Base-by-base conservation (phyloP, 192 early-diverging fungal genomes). In the Rhizoclosmatium globosum region DNA sequence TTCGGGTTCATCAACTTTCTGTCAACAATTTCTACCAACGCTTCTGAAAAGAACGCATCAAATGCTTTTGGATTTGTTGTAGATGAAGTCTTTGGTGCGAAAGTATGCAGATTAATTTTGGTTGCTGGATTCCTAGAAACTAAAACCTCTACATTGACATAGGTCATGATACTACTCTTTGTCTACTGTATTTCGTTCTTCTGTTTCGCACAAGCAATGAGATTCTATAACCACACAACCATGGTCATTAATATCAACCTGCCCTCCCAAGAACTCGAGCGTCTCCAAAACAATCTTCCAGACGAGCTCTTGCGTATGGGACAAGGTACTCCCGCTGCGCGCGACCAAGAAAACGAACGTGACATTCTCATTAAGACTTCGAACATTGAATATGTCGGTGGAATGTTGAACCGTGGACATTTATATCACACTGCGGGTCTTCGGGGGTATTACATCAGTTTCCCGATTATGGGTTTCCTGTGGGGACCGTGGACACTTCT, bases 141-240 rank as follows among this genome's bases (percentile, higher is more conserved):
- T 31, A 31, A 31, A 31, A 31, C 31, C 31, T 31, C 0, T 31
- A 62, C 21, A 62, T 62, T 62, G 9, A 15, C 31, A 7, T 19
- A 80, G 79, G 71, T 80, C 21, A 69, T 80, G 61, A 46, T 42
- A 45, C n/a, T 80, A 21, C 23, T 67, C 4, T 13, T 68, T 23
- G 45, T 70, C 47, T 45, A 47, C 31, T 61, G 48, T 47, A 59
- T 48, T 1, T 46, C 77, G 39, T 85, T 85, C 72, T 77, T 81
- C 31, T 77, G 81, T 48, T 82, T 85, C 46, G 64, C 79, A 11
- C 84, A 85, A 74, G 72, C 79, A 19, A 77, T 85, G 56, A 76
- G 84, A 21, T 85, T 85, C 81, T 85, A 78, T 70, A 82, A 82
- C 59, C 84, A 85, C 58, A 81, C 68, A 1, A 71, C 61, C 17